Base-by-base conservation (phyloP, 2,329 filamentous ascomycete species). In the Orbilia brochopaga region DNA sequence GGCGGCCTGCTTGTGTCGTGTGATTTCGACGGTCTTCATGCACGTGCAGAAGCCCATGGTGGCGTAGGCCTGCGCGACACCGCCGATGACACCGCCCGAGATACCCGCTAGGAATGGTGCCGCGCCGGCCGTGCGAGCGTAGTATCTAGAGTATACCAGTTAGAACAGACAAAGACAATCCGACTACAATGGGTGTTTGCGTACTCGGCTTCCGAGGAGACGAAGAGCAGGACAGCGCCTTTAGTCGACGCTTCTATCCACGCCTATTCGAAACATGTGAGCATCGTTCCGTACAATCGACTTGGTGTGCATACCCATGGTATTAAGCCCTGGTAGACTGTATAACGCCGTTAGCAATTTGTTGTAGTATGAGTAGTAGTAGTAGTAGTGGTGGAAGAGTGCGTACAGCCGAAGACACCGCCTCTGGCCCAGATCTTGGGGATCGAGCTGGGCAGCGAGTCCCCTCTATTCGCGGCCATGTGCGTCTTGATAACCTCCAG, bases 21-120 rank as follows among this genome's bases (percentile, higher is more conserved):
- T 99, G 82, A 99, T 99, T 82, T 99, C 94, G 76, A 97, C 94
- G 75, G 94, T 99, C 88, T 99, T 99, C 94, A 99, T 99, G 87
- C 94, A 99, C 74, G 94, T 99, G 83, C 94, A 99, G 88, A 99
- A 99, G 77, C 94, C 94, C 93, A 99, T 99, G 80, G 94, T 99
- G 76, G 94, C 94, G 81, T 99, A 99, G 72, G 94, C 94, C 83
- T 99, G 94, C 52, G 93, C 94, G 69, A 99, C 88, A 85, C 94
- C 94, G 80, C 94, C 94, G 21, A 88, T 85, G 84, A 99, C 91
- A 81, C 94, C 94, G 78, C 94, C 94, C 32, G 85, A 80, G 82
- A 99, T 97, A 79, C 94, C 94, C 76, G 88, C 87, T 57, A 90
- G 84, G 81, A 99, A 97, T 81, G 95, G 89, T 78, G 85, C 87